A percentile compares a stretch with the other conserved stretches of the same genome.
These are phyloP conservation scores for Cyclocybe cylindracea DNA, from an alignment of 768 basidiomycete genomes.

Conservation along the genomic window DNA sequence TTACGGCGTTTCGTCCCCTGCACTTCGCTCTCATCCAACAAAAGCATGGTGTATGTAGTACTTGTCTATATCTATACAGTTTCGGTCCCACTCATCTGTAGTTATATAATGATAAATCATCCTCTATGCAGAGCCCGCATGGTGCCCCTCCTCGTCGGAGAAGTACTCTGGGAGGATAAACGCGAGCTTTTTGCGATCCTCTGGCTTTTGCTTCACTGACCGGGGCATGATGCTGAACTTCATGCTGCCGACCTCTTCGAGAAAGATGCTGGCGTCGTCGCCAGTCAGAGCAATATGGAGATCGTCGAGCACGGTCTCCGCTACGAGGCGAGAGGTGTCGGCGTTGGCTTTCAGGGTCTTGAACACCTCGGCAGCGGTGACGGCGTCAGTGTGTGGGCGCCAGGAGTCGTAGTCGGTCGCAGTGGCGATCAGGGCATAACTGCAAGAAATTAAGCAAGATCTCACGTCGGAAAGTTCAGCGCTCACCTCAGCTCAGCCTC, in stretches of 20 bases:
- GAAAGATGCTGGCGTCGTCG: slow-evolving; percentile 43
- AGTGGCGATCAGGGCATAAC: slow-evolving; percentile 90
- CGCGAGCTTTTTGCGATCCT: slow-evolving; percentile 67
- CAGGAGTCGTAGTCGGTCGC: slow-evolving; percentile 97
- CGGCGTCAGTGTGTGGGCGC: slow-evolving; percentile 76
- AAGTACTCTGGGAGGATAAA: slow-evolving; percentile 85
- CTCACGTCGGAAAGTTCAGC: neutral
- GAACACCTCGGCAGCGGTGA: slow-evolving; percentile 90
- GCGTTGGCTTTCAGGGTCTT: slow-evolving; percentile 88
- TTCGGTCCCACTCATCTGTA: too few relatives aligned
- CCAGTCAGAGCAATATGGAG: slow-evolving; percentile 56
- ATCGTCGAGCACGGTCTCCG: slow-evolving; percentile 67
- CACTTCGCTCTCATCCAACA: too few relatives aligned
- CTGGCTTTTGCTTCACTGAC: slow-evolving; percentile 50
- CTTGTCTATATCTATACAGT: too few relatives aligned
- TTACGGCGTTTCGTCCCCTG: too few relatives aligned
- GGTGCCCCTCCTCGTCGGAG: slow-evolving; percentile 12
- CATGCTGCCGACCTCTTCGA: slow-evolving; percentile 82
- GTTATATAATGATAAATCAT: neutral
- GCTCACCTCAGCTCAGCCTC: slow-evolving; percentile 91
- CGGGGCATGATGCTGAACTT: slow-evolving; percentile 81
- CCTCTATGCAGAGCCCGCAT: slow-evolving; percentile 7
- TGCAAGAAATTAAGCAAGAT: slow-evolving; percentile 27
- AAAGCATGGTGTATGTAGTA: too few relatives aligned
- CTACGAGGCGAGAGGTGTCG: slow-evolving; percentile 78